Evolutionary conservation across 805 yeast genomes (phyloP), one percentile per base, ranked within the genome.

Genomic region (Hanseniaspora clermontiae): DNA sequence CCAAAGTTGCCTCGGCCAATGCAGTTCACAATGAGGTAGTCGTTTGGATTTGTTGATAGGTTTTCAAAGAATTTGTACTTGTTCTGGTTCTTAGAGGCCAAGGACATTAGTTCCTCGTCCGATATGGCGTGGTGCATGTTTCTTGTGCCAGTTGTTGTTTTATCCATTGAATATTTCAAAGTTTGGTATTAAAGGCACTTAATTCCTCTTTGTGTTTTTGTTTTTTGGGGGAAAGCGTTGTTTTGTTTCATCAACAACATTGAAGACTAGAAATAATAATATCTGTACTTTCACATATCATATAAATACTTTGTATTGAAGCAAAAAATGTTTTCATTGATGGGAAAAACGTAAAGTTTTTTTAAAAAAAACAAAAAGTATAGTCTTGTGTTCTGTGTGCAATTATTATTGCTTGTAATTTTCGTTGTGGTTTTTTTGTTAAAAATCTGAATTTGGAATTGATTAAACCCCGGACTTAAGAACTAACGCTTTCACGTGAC

Each of bases 1-100:
- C 96, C 96, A 72, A 87, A 87, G 61, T 84, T 84, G 0, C 96
- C 96, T 57, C 79, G 74, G 0, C 96, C 96, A 14, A 87, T 79
- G 63, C 89, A 82, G 54, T 78, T 77, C 27, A 73, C 63, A 31
- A 80, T 60, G 9, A 66, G 65, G 61, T 68, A 75, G 20, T 55
- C 58, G 3, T 19, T 17, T 15, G 55, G 46, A 40, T 55, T 50
- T 10, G 54, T 36, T 7, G 58, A 49, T 19, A 55, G 24, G 17
- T 55, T 38, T 37, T 55, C 46, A 49, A 43, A 49, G 3, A 34
- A 19, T 12, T 53, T 40, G 42, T 39, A 53, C n/a, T 47, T 39
- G 31, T 53, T 53, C 4, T 20, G 20, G 27, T 47, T 53, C 40
- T 40, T n/a, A 10, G 42, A 11, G 5, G 56, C 56, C 32, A 52